These are phyloP conservation scores for Phialophora expanda DNA, from an alignment of 2,329 filamentous ascomycete species.

Conservation along the genomic window DNA sequence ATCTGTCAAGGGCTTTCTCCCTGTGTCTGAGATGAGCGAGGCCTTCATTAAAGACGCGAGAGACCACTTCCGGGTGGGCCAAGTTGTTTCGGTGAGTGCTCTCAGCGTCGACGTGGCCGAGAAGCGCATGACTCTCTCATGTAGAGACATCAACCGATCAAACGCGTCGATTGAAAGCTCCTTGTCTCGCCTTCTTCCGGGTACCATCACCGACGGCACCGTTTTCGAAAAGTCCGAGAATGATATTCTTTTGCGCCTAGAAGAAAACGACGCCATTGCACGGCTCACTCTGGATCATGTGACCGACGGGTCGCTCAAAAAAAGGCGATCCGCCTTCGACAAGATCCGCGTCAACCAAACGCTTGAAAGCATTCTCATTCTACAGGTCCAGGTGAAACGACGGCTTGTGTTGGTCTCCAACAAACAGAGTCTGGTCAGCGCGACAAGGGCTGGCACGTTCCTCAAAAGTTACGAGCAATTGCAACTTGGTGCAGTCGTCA, in stretches of 20 bases:
- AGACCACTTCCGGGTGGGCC: constrained; percentile 86
- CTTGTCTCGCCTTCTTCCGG: constrained; percentile 62
- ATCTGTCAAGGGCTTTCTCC: constrained; percentile 80
- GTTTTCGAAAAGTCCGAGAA: constrained; percentile 82
- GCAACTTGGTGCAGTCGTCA: constrained; percentile 69
- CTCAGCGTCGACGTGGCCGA: constrained; percentile 75
- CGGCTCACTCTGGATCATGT: constrained; percentile 78
- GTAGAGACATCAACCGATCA: constrained; percentile 74
- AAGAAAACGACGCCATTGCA: constrained; percentile 75
- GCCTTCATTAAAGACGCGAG: constrained; percentile 88
- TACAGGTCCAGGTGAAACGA: constrained; percentile 83
- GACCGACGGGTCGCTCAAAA: constrained; percentile 80
- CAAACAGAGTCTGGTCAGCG: constrained; percentile 81
- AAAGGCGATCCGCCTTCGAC: constrained; percentile 76
- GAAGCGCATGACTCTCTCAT: constrained; percentile 81
- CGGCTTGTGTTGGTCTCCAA: constrained; percentile 77
- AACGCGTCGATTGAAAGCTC: constrained; percentile 27
- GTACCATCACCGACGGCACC: constrained; percentile 75
- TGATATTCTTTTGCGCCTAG: constrained; percentile 76
- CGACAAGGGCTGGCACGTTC: constrained; percentile 72
- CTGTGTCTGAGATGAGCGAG: constrained; percentile 96
- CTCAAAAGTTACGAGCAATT: constrained; percentile 74
- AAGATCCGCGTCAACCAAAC: constrained; percentile 84
- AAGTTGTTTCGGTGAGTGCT: constrained; percentile 91
- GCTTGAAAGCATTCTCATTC: constrained; percentile 77